phyloP scores from a whole-genome alignment of 768 basidiomycete species.

The Tricholomella constricta region DNA sequence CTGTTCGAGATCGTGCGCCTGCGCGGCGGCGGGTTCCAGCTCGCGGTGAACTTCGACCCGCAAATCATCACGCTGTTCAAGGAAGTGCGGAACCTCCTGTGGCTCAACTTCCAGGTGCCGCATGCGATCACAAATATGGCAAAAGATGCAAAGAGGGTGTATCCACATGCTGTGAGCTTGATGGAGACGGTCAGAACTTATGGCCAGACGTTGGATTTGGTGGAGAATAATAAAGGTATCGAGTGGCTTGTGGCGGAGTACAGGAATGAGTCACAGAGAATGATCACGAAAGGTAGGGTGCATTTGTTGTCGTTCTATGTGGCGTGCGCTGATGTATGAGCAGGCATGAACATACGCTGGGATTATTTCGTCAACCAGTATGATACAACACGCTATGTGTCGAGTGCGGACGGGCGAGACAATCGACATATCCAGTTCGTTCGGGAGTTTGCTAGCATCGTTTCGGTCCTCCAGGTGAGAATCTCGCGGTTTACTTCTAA shows the following conservation, averaged over 20 bases:
- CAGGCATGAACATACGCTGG: slow-evolving; percentile 96
- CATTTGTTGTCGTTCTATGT: background rate
- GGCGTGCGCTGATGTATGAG: background rate
- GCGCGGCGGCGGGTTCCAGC: slow-evolving; percentile 74
- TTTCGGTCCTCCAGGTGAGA: slow-evolving; percentile 83
- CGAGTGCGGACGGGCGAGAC: slow-evolving; percentile 74
- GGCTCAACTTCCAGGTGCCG: slow-evolving; percentile 95
- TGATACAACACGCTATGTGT: slow-evolving; percentile 75
- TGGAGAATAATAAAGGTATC: slow-evolving; percentile 88
- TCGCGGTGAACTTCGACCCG: slow-evolving; percentile 96
- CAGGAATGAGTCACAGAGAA: slow-evolving; percentile 88
- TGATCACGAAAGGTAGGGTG: slow-evolving; percentile 81
- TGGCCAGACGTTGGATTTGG: slow-evolving; percentile 90
- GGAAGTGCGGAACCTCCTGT: slow-evolving; percentile 93
- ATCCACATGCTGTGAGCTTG: slow-evolving; percentile 95
- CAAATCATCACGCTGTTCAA: slow-evolving; percentile 99
- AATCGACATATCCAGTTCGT: slow-evolving; percentile 93
- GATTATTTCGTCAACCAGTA: slow-evolving; percentile 96
- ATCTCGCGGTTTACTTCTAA: background rate
- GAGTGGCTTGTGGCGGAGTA: slow-evolving; percentile 96
- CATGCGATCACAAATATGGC: slow-evolving; percentile 96
- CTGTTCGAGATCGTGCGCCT: slow-evolving; percentile 88
- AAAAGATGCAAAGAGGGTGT: slow-evolving; percentile 97
- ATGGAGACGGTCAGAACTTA: slow-evolving; percentile 99
- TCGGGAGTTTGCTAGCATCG: slow-evolving; percentile 90